Conservation (phyloP, 106 monocot species). For the Dioscorea zingiberensis region DNA sequence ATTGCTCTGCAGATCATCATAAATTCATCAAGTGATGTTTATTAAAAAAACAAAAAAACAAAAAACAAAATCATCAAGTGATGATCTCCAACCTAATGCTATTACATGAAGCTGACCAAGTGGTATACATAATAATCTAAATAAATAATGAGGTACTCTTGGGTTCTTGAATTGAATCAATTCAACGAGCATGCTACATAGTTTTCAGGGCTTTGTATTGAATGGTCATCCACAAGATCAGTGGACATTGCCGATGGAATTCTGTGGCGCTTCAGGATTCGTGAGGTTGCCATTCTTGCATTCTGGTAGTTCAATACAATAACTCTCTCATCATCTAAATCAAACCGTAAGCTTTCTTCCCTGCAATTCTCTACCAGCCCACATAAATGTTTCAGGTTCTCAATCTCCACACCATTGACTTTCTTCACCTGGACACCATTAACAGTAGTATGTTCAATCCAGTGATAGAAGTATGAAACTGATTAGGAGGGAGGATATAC, state of each 20-base stretch:
- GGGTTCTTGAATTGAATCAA: too few relatives aligned
- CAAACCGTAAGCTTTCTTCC: constrained; percentile 72
- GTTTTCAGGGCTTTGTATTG: too few relatives aligned
- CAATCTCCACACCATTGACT: constrained; percentile 76
- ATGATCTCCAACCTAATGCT: too few relatives aligned
- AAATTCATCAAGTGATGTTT: too few relatives aligned
- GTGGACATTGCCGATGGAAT: constrained; percentile 78
- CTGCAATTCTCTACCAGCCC: constrained; percentile 61
- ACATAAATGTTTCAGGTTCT: constrained; percentile 85
- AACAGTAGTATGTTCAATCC: not conserved
- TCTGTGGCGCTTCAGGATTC: constrained; percentile 74
- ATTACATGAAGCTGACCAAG: too few relatives aligned
- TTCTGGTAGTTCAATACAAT: constrained; percentile 66
- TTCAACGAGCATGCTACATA: not conserved
- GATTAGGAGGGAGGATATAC: not conserved
- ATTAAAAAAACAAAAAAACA: too few relatives aligned
- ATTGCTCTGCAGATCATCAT: too few relatives aligned
- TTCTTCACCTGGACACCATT: constrained; percentile 70
- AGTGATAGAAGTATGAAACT: not conserved
- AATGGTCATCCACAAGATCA: constrained; percentile 47
- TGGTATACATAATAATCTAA: too few relatives aligned
- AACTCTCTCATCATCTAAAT: constrained; percentile 95
- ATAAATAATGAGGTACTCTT: too few relatives aligned
- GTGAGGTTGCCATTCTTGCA: constrained; percentile 65
- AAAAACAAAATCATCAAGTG: too few relatives aligned